phyloP scores from a whole-genome alignment of 495 filamentous ascomycete genomes.

The Penicillium turbatum region DNA sequence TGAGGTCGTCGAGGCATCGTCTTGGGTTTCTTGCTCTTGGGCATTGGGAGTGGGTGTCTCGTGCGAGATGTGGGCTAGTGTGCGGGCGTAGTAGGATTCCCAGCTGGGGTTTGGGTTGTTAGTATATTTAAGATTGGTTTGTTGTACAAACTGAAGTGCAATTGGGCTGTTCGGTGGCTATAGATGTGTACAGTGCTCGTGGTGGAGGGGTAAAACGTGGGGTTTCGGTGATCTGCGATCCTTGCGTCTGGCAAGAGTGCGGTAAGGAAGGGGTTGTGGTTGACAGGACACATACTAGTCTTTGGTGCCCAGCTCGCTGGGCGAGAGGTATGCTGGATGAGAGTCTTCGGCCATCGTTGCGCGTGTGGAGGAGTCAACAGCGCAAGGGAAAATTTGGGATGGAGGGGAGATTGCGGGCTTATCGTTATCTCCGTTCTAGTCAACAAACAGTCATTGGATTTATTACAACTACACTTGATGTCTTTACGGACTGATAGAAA shows the following conservation, averaged over 20 bases:
- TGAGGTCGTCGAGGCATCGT: slow-evolving; percentile 9
- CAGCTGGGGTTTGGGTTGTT: slow-evolving; percentile 29
- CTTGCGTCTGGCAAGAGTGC: neutral
- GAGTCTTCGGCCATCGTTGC: slow-evolving; percentile 24
- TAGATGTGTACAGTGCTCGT: neutral
- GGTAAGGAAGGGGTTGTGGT: neutral
- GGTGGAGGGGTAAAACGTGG: slow-evolving; percentile 19
- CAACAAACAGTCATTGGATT: neutral
- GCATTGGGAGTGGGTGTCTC: neutral
- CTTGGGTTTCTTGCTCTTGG: neutral
- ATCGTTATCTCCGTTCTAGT: slow-evolving; percentile 10
- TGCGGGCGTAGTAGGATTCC: slow-evolving; percentile 47
- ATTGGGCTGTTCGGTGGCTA: slow-evolving; percentile 1
- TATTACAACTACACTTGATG: neutral
- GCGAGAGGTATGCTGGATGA: slow-evolving; percentile 42
- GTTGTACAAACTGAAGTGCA: neutral
- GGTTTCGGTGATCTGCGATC: neutral
- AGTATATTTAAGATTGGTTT: neutral
- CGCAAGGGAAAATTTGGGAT: slow-evolving; percentile 19
- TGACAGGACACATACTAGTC: slow-evolving; percentile 43
- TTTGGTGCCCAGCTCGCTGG: slow-evolving; percentile 52
- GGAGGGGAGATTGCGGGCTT: slow-evolving; percentile 12
- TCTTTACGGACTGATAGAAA: neutral
- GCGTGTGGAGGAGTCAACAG: neutral
- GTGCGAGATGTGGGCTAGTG: slow-evolving; percentile 36